Evolutionary conservation across 2,329 filamentous ascomycete species (phyloP).

Genomic region (Colletotrichum filicis): DNA sequence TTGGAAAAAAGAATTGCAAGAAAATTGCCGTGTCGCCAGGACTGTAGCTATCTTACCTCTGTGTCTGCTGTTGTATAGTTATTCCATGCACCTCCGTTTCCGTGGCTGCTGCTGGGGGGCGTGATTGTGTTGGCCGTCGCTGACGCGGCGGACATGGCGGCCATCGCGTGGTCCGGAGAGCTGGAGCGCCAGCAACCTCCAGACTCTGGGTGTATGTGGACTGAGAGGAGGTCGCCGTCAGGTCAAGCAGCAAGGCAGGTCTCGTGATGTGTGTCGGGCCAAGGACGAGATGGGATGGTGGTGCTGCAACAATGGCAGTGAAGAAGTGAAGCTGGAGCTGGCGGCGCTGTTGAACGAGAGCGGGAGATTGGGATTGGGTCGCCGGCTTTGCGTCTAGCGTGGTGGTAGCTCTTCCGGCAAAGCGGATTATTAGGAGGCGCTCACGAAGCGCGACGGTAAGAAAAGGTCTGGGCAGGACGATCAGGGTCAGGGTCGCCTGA

Average conservation of each 20-base stretch:
- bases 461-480: not conserved
- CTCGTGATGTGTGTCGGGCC: conserved; percentile 19
- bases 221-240: not conserved
- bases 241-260: not conserved
- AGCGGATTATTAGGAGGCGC: conserved; percentile 32
- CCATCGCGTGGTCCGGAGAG: conserved; percentile 51
- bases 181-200: conserved; percentile 32
- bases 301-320: conserved; percentile 10
- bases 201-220: conserved; percentile 10
- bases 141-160: conserved; percentile 62
- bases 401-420: conserved; percentile 22
- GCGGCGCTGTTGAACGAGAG: conserved; percentile 5
- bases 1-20: not conserved
- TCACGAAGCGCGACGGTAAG: conserved; percentile 23
- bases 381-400: conserved; percentile 20
- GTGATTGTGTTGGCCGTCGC: conserved; percentile 59
- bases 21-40: not conserved
- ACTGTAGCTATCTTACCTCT: conserved; percentile 48
- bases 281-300: conserved; percentile 17
- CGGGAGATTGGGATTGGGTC: conserved; percentile 20
- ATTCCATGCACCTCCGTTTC: conserved; percentile 59
- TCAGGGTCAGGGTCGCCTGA: not conserved
- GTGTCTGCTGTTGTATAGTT: conserved; percentile 43
- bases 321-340: conserved; percentile 14
- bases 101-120: conserved; percentile 61